Base-by-base conservation (phyloP, 179 eudicot species). In the Camellia oleifera region DNA sequence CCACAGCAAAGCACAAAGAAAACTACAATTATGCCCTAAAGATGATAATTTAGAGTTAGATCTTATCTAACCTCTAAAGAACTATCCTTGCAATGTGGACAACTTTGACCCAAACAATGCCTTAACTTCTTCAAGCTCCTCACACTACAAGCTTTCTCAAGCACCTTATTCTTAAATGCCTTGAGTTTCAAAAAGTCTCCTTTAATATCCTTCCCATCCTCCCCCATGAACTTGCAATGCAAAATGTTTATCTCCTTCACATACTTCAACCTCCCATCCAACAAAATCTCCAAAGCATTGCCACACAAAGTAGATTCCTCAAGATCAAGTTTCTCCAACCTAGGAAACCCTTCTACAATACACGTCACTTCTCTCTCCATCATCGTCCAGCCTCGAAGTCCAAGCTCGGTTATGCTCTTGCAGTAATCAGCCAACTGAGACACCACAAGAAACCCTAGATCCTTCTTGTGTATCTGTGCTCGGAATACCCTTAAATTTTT, bases 191-290 rank as follows among this genome's bases (percentile, higher is more conserved):
- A 17, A 48, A 46, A 77, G 26, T 77, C 79, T 32, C 6, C 57
- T 46, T 46, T 48, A 18, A 77, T 62, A 9, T 77, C 79, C 79
- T 77, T 64, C 20, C 71, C 71, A 4, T 62, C 64, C 4, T 64
- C 60, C 15, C 12, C 79, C 69, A 44, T 6, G 45, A 77, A 20
- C 5, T 63, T 64, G 20, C 60, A 77, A 26, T 77, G 70, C 79
- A 77, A 77, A 10, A 77, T 10, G 58, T 64, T 77, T 3, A 75
- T 15, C 77, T 75, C 77, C 77, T 60, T 75, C 18, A 77, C 1
- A 4, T 40, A 50, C 60, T 64, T 64, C 79, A 77, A 77, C 11
- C 64, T 77, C 71, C 79, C 79, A 64, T 77, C 79, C 69, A 77
- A 48, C 10, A 64, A 8, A 64, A 62, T 77, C 42, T 64, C 44